These are phyloP conservation scores for Hanseniaspora hatyaiensis DNA, from an alignment of 805 yeast species.

Conservation along the genomic window DNA sequence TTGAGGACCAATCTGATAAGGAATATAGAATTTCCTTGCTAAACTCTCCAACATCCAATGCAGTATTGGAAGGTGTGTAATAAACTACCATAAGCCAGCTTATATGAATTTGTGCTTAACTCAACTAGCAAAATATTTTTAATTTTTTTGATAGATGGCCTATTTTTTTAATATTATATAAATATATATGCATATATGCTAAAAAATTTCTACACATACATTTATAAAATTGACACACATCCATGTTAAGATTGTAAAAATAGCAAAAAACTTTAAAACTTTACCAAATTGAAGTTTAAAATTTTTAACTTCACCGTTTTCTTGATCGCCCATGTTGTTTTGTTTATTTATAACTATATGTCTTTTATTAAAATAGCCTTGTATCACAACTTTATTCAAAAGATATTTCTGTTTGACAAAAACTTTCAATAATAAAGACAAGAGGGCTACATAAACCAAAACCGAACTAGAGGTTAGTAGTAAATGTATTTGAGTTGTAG, in stretches of 20 bases:
- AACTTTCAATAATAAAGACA: background rate
- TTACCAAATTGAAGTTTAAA: background rate
- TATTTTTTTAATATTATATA: too few species aligned
- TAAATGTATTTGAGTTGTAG: constrained; percentile 21
- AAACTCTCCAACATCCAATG: constrained; percentile 23
- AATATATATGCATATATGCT: background rate
- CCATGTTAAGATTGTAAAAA: background rate
- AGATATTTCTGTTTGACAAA: background rate
- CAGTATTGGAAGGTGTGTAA: constrained; percentile 27
- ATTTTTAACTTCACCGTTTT: constrained; percentile 1
- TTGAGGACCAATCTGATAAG: constrained; percentile 28
- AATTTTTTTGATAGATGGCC: too few species aligned
- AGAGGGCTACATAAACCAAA: constrained; percentile 2
- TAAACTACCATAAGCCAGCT: too few species aligned
- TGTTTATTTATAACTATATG: background rate
- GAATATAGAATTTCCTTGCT: constrained; percentile 24
- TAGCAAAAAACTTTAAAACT: background rate
- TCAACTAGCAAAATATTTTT: background rate
- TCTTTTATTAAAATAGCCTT: constrained; percentile 3
- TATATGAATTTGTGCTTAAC: too few species aligned
- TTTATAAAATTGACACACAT: constrained; percentile 22
- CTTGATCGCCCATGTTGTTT: background rate
- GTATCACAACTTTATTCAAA: background rate
- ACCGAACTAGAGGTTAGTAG: constrained; percentile 24
- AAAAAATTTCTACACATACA: constrained; percentile 22